Base-by-base conservation (phyloP, 805 yeast species). In the Maudiozyma saulgeensis region DNA sequence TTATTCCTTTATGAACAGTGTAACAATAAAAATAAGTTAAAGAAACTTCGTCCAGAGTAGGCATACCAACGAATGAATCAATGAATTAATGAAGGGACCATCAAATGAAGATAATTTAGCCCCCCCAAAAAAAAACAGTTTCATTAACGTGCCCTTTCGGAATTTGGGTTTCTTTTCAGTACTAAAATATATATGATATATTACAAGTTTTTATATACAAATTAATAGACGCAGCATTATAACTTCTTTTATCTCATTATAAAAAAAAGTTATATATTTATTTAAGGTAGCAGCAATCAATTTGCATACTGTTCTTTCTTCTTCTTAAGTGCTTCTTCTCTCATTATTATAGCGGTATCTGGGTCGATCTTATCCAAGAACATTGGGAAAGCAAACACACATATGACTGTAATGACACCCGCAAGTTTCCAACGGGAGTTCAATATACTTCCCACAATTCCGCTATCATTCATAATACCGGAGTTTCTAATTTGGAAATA, bases 1-100 rank as follows among this genome's bases (percentile, higher is more conserved):
- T 61, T 82, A 40, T 82, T 78, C 57, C 64, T 79, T 48, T 82
- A 82, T 60, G 87, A 82, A 60, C 72, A 76, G 59, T 80, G 53
- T 53, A 58, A 53, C 41, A 51, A 48, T 32, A 43, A 42, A 34
- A 55, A 41, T 25, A 54, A 51, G 41, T 45, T 41, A 46, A 45
- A 41, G 9, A 49, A 51, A 40, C 18, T 35, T 12, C 55, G 55
- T 40, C 49, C 50, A 4, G 50, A 51, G 41, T 53, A 48, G 19
- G 15, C 12, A 5, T 19, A 13, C 8, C 41, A n/a, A 21, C 23
- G 23, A 21, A 21, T 21, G 23, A 21, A 21, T 21, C 4, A 28
- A 28, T 28, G 12, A 6, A 11, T 28, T 2, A 28, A 28, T 6
- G 9, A 28, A 28, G 3, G 32, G 8, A 28, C 4, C 8, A 26